Evolutionary conservation across 768 basidiomycete genomes (phyloP).

Genomic region (Thelephora aurantiotincta): DNA sequence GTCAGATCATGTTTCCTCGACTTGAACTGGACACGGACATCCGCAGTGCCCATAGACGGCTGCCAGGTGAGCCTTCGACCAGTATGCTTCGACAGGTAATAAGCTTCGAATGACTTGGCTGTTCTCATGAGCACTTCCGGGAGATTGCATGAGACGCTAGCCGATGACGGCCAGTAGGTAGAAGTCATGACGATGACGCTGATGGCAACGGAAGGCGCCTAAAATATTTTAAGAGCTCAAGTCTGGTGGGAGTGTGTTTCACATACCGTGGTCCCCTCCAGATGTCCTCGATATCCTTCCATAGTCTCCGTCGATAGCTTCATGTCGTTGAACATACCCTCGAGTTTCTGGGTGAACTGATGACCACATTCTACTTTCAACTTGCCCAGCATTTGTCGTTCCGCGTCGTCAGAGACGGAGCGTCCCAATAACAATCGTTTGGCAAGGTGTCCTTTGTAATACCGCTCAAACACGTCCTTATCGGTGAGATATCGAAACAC

Average conservation of each 20-base stretch:
- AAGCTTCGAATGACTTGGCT: slow-evolving; percentile 71
- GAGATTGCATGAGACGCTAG: slow-evolving; percentile 49
- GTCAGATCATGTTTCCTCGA: slow-evolving; percentile 76
- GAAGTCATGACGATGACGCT: slow-evolving; percentile 91
- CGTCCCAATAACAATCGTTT: slow-evolving; percentile 78
- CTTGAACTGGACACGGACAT: slow-evolving; percentile 77
- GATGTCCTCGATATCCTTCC: slow-evolving; percentile 50
- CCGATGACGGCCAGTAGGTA: slow-evolving; percentile 85
- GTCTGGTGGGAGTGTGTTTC: neutral
- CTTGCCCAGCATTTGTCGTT: slow-evolving; percentile 93
- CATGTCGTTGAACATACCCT: slow-evolving; percentile 99
- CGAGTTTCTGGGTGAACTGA: slow-evolving; percentile 94
- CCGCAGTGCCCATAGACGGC: slow-evolving; percentile 77
- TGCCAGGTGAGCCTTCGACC: slow-evolving; percentile 91
- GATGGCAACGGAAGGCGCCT: slow-evolving; percentile 71
- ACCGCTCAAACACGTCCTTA: slow-evolving; percentile 95
- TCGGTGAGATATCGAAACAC: slow-evolving; percentile 90
- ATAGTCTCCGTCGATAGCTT: slow-evolving; percentile 74
- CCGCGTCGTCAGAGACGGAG: slow-evolving; percentile 94
- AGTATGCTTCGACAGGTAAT: slow-evolving; percentile 80
- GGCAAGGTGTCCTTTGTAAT: slow-evolving; percentile 93
- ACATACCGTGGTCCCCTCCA: slow-evolving; percentile 49
- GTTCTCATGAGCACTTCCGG: slow-evolving; percentile 49
- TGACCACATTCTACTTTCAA: slow-evolving; percentile 93
- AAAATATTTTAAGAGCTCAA: slow-evolving; percentile 5